phyloP scores from a whole-genome alignment of 23 red algal genomes.

The Gracilaria domingensis region DNA sequence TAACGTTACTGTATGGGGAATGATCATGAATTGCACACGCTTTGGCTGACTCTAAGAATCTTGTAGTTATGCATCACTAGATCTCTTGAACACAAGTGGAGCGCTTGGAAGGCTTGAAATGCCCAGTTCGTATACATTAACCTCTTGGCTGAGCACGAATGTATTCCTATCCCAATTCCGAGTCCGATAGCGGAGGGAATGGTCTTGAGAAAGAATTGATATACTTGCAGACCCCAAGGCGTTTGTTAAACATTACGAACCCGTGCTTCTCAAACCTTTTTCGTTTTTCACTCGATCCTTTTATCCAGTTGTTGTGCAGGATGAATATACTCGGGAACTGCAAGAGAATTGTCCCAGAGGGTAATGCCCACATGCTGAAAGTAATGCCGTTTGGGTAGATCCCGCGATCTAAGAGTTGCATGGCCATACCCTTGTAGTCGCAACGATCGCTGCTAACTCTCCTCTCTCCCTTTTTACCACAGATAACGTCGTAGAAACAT shows the following conservation, averaged over 20 bases:
- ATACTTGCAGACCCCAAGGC: constrained; percentile 71
- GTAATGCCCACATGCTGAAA: constrained; percentile 43
- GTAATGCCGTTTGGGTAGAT: constrained; percentile 78
- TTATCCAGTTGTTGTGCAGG: constrained; percentile 90
- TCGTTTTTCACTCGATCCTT: constrained; percentile 58
- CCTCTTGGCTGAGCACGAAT: no score
- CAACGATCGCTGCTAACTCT: constrained; percentile 71
- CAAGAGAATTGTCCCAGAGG: constrained; percentile 38
- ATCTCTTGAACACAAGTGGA: background rate
- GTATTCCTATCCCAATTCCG: background rate
- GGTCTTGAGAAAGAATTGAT: background rate
- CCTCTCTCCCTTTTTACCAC: constrained; percentile 86
- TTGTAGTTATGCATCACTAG: no score
- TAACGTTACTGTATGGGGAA: no score
- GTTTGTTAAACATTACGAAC: constrained; percentile 67
- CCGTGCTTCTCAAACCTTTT: constrained; percentile 68
- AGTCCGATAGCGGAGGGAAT: background rate
- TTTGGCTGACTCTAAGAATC: no score
- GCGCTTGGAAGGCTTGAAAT: no score
- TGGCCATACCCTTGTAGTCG: constrained; percentile 35
- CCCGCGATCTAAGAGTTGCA: constrained; percentile 68
- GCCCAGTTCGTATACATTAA: no score
- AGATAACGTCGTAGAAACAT: constrained; percentile 89
- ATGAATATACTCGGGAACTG: constrained; percentile 62
- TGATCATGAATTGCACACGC: no score